phyloP scores from a whole-genome alignment of 2,329 filamentous ascomycete species.

The Monilinia polystroma region DNA sequence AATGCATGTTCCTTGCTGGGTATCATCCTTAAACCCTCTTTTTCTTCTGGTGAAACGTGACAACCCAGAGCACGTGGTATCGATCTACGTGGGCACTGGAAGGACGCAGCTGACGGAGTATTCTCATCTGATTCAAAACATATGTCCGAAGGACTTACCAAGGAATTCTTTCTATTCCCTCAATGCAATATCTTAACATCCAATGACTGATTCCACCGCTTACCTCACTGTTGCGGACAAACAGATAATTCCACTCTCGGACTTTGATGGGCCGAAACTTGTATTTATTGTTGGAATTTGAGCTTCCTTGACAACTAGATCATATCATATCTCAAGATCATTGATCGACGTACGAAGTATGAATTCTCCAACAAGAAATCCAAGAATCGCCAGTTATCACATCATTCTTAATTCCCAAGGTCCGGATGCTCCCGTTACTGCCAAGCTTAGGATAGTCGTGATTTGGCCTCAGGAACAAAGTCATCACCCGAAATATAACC shows the following conservation, averaged over 20 bases:
- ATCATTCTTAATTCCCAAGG: not conserved
- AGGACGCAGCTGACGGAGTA: not conserved
- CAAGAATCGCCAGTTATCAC: not conserved
- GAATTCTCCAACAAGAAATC: not conserved
- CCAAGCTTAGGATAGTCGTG: not conserved
- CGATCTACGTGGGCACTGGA: not conserved
- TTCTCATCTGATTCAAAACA: not conserved
- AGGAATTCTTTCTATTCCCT: not conserved
- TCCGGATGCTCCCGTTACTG: conserved; percentile 3
- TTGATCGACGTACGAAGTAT: too few relatives aligned
- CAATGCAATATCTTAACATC: not conserved
- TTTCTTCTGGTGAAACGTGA: not conserved
- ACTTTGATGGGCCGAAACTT: too few relatives aligned
- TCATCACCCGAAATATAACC: conserved; percentile 6
- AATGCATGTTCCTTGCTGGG: not conserved
- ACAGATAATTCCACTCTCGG: too few relatives aligned
- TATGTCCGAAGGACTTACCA: too few relatives aligned
- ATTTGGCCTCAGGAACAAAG: not conserved
- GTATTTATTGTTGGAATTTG: not conserved
- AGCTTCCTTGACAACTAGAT: too few relatives aligned
- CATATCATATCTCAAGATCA: too few relatives aligned
- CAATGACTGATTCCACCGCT: not conserved
- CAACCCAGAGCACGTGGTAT: not conserved
- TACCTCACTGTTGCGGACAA: too few relatives aligned
- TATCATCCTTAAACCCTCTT: not conserved